Conservation (phyloP, 768 basidiomycete genomes). For the Termitomyces sp. region DNA sequence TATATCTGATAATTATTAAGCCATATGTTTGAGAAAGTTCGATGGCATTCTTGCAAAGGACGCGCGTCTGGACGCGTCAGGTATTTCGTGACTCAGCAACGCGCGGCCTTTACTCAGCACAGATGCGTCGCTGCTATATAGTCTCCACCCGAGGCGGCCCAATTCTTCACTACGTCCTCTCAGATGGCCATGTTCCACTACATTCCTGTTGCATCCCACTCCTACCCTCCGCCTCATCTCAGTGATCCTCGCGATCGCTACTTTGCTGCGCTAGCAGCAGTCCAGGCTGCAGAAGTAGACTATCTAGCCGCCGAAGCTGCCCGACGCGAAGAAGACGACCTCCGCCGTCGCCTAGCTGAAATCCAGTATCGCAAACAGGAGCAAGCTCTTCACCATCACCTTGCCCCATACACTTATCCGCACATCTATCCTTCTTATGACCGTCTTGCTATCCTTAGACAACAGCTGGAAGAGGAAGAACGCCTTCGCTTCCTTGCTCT, state of each 20-base stretch:
- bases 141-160: background rate
- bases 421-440: slow-evolving; percentile 4
- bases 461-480: slow-evolving; percentile 12
- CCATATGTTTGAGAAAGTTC: slow-evolving; percentile 10
- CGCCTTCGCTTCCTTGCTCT: slow-evolving; percentile 3
- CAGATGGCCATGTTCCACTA: slow-evolving; percentile 15
- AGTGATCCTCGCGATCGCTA: slow-evolving; percentile 27
- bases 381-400: background rate
- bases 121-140: slow-evolving; percentile 17
- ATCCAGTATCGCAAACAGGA: slow-evolving; percentile 13
- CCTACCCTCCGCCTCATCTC: slow-evolving; percentile 7
- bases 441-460: slow-evolving; percentile 7
- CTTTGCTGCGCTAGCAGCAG: slow-evolving; percentile 30
- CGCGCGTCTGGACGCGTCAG: slow-evolving; percentile 17
- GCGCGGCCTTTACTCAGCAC: slow-evolving; percentile 17
- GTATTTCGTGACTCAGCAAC: slow-evolving; percentile 9
- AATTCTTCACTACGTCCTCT: background rate
- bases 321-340: slow-evolving; percentile 25
- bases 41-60: slow-evolving; percentile 1
- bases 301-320: slow-evolving; percentile 29
- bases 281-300: slow-evolving; percentile 31
- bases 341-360: slow-evolving; percentile 21
- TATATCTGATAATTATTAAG: slow-evolving; percentile 8
- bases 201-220: background rate
- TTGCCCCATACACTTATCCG: background rate